Evolutionary conservation across 495 filamentous ascomycete genomes (phyloP), one percentile per base, ranked within the genome.

Genomic region (Margaritispora aquatica): DNA sequence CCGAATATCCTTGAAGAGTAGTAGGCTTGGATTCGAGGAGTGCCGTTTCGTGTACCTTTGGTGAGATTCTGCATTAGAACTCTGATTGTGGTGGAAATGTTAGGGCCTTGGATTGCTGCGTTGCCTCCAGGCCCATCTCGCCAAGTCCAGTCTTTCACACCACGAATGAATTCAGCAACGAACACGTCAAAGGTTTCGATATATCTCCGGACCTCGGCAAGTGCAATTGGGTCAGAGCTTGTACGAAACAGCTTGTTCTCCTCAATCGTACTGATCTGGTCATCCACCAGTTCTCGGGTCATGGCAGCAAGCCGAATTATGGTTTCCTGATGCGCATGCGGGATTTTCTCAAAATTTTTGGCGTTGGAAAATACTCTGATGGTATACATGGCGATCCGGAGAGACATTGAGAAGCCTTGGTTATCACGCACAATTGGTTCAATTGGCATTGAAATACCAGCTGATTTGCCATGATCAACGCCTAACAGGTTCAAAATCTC

Each of bases 311-410:
- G 64, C 51, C 71, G 72, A 0, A 80, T 29, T 1, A 79, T 58
- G 22, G 79, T 74, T 9, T 69, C 61, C 49, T 68, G 72, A 15
- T 69, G 61, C 20, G 66, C 57, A 17, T 64, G 31, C 0, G 75
- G 69, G 0, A 77, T 26, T 0, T 63, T 50, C 10, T 70, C 46
- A 7, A 75, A 23, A 8, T 69, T 47, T 9, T 74, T 60, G 0
- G 65, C 66, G 10, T 68, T 64, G 0, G 65, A 69, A 15, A 93
- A 59, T 13, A 92, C 65, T 51, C 75, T 78, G 15, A 77, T 73
- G 0, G 80, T 79, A 70, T 88, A 96, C 46, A 82, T 70, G 19
- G 85, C 81, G 74, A 95, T 85, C 51, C 94, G 78, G 27, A 92
- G 81, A 19, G 89, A 83, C 54, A 81, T 74, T 1, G 90, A 91